Evolutionary conservation across 805 yeast genomes (phyloP), one percentile per base, ranked within the genome.

Genomic region (Candida vartiovaarae): DNA sequence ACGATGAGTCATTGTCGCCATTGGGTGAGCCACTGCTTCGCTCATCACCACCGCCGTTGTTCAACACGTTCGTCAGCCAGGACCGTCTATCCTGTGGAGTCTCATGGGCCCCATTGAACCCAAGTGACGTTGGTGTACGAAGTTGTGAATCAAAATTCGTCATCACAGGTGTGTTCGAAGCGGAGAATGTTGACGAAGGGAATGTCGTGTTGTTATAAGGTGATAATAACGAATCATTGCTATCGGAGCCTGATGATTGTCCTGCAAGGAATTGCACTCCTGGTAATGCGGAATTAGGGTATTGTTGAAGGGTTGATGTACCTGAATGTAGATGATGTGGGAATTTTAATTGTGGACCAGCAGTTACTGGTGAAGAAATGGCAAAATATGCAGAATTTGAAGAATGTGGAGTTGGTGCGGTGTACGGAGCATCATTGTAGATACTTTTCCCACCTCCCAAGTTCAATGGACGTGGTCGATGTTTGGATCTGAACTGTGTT

Each of bases 391-490:
- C 41, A 5, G 59, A 49, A 6, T 40, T 41, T 1, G 56, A 44
- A 20, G 59, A 50, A n/a, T 43, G 45, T 36, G 60, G 59, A 3
- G 56, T 51, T 8, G 53, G 58, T 2, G 42, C 53, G 2, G 50
- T 48, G 28, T 38, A 48, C 27, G 57, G 57, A 6, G 49, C 49
- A 43, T 54, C 59, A 32, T 45, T 51, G 28, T 51, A 54, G 9
- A 48, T 26, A 0, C 49, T 24, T 10, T 41, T 47, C 23, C 48
- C 39, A 6, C 48, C 9, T 1, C 50, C 45, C 5, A 55, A 35
- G 3, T 45, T 51, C 28, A 57, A 41, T 6, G 61, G 61, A 10
- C 53, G 47, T 29, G 61, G 61, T 38, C 61, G 51, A 38, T 53
- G 59, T 39, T 55, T 57, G 3, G 61, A 44, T 40, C 53, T 50